Conservation (phyloP, 495 filamentous ascomycete species). For the Aspergillus bridgeri region DNA sequence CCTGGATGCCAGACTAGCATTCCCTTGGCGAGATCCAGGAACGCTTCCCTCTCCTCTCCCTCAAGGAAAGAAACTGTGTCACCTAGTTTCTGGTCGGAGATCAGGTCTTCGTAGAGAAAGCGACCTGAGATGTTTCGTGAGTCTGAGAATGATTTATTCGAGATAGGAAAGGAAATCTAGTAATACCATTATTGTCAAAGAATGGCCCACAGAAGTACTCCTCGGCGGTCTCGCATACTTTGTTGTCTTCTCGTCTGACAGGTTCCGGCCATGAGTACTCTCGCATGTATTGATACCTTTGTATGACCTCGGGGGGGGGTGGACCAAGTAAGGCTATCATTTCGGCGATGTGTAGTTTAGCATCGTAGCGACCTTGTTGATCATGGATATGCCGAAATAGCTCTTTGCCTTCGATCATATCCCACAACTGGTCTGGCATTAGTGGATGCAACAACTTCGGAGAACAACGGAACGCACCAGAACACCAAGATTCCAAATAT, state of each 20-base stretch:
- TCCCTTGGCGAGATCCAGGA: conserved; percentile 38
- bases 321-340: conserved; percentile 47
- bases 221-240: conserved; percentile 32
- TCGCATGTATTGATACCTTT: conserved; percentile 39
- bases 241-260: conserved; percentile 33
- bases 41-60: conserved; percentile 38
- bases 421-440: conserved; percentile 43
- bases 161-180: conserved; percentile 20
- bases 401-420: conserved; percentile 47
- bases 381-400: conserved; percentile 41
- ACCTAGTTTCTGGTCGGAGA: conserved; percentile 31
- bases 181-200: conserved; percentile 35
- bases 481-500: conserved; percentile 49
- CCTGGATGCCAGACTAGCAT: conserved; percentile 41
- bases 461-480: conserved; percentile 37
- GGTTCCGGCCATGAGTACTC: conserved; percentile 32
- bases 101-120: conserved; percentile 35
- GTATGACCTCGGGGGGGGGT: conserved; percentile 40
- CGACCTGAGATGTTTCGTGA: conserved; percentile 32
- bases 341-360: conserved; percentile 41
- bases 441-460: conserved; percentile 22
- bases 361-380: conserved; percentile 30
- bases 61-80: conserved; percentile 30
- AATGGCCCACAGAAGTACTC: conserved; percentile 39
- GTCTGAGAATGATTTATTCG: conserved; percentile 22